Evolutionary conservation across 371 early-diverging fungal genomes (phyloP).

Genomic region (Actinomucor elegans): DNA sequence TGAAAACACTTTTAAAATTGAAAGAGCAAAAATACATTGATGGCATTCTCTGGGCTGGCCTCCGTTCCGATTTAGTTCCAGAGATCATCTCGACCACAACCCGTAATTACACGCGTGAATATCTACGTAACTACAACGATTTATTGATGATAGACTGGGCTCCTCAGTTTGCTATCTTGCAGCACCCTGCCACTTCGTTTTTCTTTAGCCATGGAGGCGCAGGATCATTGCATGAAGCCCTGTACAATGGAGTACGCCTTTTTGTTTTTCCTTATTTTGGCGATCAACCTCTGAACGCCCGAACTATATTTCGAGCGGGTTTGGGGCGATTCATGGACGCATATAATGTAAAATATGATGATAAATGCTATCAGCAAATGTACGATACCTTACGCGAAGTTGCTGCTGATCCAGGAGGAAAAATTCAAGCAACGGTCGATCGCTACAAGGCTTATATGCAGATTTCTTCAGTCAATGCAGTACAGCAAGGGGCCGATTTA

Average conservation of each 20-base stretch:
- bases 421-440: conserved; percentile 6
- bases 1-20: conserved; percentile 13
- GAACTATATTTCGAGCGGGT: too few species aligned
- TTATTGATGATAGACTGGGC: conserved; percentile 21
- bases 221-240: conserved; percentile 31
- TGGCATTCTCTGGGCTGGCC: conserved; percentile 34
- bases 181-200: conserved; percentile 27
- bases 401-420: not conserved
- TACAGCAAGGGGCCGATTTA: conserved; percentile 16
- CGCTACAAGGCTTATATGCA: conserved; percentile 17
- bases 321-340: not conserved
- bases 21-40: conserved; percentile 20
- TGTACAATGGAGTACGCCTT: conserved; percentile 26
- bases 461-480: conserved; percentile 5
- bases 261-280: conserved; percentile 38
- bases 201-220: conserved; percentile 44
- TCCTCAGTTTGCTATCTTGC: conserved; percentile 40
- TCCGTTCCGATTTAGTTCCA: not conserved
- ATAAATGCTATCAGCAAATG: not conserved
- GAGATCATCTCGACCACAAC: not conserved
- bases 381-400: not conserved
- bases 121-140: not conserved
- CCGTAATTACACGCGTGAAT: not conserved
- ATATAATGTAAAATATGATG: not conserved
- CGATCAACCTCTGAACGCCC: conserved; percentile 31